phyloP scores from a whole-genome alignment of 1,139 yeast genomes.

The Citeromyces hawaiiensis region DNA sequence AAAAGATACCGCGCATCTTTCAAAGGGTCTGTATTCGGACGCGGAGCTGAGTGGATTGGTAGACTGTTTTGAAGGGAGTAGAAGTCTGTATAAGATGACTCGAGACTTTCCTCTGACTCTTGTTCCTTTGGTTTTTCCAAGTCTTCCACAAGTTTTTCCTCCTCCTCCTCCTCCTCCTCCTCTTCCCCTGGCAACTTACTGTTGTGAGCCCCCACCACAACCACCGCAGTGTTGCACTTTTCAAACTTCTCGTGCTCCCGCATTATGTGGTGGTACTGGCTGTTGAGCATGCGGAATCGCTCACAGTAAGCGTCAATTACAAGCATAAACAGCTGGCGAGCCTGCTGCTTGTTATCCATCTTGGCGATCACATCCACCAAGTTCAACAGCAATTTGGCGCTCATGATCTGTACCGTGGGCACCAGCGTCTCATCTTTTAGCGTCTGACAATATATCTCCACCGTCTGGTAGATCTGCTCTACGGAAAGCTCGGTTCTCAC shows the following conservation, averaged over 20 bases:
- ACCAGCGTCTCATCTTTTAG: conserved; percentile 77
- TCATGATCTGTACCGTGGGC: conserved; percentile 90
- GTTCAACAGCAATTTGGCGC: conserved; percentile 81
- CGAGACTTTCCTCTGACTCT: conserved; percentile 2
- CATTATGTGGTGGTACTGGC: conserved; percentile 57
- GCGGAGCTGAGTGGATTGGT: conserved; percentile 33
- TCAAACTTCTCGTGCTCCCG: conserved; percentile 46
- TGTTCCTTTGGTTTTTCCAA: conserved; percentile 5
- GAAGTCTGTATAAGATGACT: conserved; percentile 7
- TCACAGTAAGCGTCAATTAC: conserved; percentile 84
- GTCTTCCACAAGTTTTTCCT: conserved; percentile 6
- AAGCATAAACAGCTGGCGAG: conserved; percentile 69
- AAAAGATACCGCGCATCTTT: conserved; percentile 83
- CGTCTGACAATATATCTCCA: conserved; percentile 68
- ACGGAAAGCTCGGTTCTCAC: conserved; percentile 78
- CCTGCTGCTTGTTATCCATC: conserved; percentile 71
- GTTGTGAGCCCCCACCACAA: conserved; percentile 4
- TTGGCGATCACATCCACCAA: conserved; percentile 82
- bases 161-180: conserved; percentile 3
- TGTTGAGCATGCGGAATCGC: conserved; percentile 63
- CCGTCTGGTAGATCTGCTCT: conserved; percentile 81
- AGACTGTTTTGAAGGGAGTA: conserved; percentile 30
- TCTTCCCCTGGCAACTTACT: conserved; percentile 3
- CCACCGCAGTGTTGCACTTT: conserved; percentile 16
- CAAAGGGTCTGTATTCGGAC: conserved; percentile 44